phyloP scores from a whole-genome alignment of 768 basidiomycete species.

The Pleurotus eryngii region DNA sequence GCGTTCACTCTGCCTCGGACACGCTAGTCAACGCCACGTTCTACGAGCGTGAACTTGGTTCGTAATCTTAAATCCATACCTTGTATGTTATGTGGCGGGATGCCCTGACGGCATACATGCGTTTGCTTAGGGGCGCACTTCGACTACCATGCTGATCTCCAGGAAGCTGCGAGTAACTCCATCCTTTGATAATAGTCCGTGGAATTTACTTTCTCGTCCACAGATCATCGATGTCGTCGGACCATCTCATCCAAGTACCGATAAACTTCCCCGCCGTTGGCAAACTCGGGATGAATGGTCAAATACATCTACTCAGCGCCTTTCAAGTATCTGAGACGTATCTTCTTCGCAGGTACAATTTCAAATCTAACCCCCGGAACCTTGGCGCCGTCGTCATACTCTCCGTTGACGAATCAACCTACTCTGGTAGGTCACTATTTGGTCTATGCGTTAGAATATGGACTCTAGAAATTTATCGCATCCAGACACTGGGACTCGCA shows the following conservation, averaged over 20 bases:
- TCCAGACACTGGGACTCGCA: constrained; percentile 44
- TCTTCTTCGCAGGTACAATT: constrained; percentile 52
- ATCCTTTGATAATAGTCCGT: background rate
- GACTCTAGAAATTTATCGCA: too few species aligned
- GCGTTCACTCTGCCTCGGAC: constrained; percentile 64
- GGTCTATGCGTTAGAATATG: background rate
- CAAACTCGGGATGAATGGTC: constrained; percentile 59
- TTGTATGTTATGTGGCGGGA: too few species aligned
- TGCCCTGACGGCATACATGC: too few species aligned
- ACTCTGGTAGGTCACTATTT: constrained; percentile 37
- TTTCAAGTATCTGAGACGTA: background rate
- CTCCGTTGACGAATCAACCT: constrained; percentile 62
- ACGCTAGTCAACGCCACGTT: constrained; percentile 55
- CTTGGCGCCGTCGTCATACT: constrained; percentile 63
- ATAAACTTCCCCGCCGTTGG: constrained; percentile 50
- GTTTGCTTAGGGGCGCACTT: constrained; percentile 50
- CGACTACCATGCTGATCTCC: constrained; percentile 66
- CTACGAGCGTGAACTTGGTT: constrained; percentile 57
- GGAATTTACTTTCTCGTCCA: constrained; percentile 14
- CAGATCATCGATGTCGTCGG: constrained; percentile 61
- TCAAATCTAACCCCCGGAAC: constrained; percentile 64
- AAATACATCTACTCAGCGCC: constrained; percentile 10
- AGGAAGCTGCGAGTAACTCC: constrained; percentile 51
- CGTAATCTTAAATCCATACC: background rate
- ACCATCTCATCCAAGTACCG: constrained; percentile 58